Base-by-base conservation (phyloP, 139 green algal species). In the Chlamydomonas schloesseri region DNA sequence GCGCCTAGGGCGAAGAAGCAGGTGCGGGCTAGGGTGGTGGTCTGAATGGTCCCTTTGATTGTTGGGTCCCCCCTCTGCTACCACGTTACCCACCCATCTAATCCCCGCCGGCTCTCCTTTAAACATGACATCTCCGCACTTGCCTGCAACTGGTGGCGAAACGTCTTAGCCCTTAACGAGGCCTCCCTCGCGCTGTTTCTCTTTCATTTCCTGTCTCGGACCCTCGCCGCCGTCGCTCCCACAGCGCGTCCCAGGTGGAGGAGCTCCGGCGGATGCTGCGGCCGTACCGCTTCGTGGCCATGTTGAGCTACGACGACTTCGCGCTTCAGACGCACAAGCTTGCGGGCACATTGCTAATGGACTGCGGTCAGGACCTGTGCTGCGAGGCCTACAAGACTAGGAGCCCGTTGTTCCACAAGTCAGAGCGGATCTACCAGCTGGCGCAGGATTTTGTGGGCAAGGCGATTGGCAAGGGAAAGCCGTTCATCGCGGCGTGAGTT, bases 231-330 rank as follows among this genome's bases (percentile, higher is more conserved):
- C n/a, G n/a, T n/a, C n/a, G n/a, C 42, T 50, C 42, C 8, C 42
- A 50, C 42, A 78, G 71, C 42, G 26, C 36, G 5, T 42, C 60
- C 24, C 24, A 78, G 50, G 73, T 80, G 29, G 24, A 68, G 33
- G 17, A 36, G 33, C 73, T 81, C 2, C 50, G 73, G 18, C 13
- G 29, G 73, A 9, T 81, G 33, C 15, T 81, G 3, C 9, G 33
- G 31, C 73, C 73, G 55, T 81, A 71, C 55, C n/a, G 28, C 13
- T 83, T 64, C 26, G 76, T 83, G 8, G 76, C 36, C 8, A 60
- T 83, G 37, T 26, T 83, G 26, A 64, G 60, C 60, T 83, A 64
- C 60, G 37, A 84, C 64, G 78, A 74, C 64, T 74, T 84, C 34
- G 46, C 64, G 18, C 20, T 46, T 0, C 64, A 72, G n/a, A 65